phyloP scores from a whole-genome alignment of 208 protist genomes.

The Wallacemonas sp. region DNA sequence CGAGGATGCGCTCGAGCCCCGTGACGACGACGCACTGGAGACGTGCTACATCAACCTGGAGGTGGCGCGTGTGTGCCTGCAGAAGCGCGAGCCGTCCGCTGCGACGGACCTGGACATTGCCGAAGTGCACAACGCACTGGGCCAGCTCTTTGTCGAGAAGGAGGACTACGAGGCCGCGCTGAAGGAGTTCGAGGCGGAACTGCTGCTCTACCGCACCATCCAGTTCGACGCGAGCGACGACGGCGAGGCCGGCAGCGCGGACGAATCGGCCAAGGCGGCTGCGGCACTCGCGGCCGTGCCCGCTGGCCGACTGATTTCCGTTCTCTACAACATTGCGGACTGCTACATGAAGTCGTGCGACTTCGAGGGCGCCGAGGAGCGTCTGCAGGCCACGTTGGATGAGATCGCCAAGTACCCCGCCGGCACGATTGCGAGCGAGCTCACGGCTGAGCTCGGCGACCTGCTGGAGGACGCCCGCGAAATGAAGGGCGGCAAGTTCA shows the following conservation, averaged over 20 bases:
- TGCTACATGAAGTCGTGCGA: slow-evolving; percentile 86
- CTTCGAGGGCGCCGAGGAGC: slow-evolving; percentile 82
- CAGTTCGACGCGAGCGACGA: slow-evolving; percentile 31
- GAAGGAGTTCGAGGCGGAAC: slow-evolving; percentile 81
- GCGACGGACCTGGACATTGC: slow-evolving; percentile 61
- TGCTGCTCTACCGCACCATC: slow-evolving; percentile 76
- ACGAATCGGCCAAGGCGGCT: neutral
- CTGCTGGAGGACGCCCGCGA: slow-evolving; percentile 74
- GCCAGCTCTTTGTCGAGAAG: slow-evolving; percentile 74
- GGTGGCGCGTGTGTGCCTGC: slow-evolving; percentile 75
- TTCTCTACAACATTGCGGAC: slow-evolving; percentile 79
- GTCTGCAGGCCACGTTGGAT: slow-evolving; percentile 53
- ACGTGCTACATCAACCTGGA: slow-evolving; percentile 88
- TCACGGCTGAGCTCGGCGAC: slow-evolving; percentile 70
- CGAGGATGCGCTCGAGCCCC: slow-evolving; percentile 65
- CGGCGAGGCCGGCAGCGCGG: slow-evolving; percentile 14
- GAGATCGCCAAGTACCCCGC: slow-evolving; percentile 59
- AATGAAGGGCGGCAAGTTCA: slow-evolving; percentile 78
- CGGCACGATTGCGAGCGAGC: slow-evolving; percentile 42
- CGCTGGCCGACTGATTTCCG: slow-evolving; percentile 52
- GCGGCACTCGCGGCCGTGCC: slow-evolving; percentile 39
- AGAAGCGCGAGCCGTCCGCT: slow-evolving; percentile 62
- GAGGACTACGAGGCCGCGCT: slow-evolving; percentile 80
- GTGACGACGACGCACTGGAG: slow-evolving; percentile 76
- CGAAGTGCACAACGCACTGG: slow-evolving; percentile 85